A percentile compares a stretch with the other conserved stretches of the same genome.
Conservation (phyloP, 345 rosid genomes). For the Eucalyptus guilfoylei region DNA sequence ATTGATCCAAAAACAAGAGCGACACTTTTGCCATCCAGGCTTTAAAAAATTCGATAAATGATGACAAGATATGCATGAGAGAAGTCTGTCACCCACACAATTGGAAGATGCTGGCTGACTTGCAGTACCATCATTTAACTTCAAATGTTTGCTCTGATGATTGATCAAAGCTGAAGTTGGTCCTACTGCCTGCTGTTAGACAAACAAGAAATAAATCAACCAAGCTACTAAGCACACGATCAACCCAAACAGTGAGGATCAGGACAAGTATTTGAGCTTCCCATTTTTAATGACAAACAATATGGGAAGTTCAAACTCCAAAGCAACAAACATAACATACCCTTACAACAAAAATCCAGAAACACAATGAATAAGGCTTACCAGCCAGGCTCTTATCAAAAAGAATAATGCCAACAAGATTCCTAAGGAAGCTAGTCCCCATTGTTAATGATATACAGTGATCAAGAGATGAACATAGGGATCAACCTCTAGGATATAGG, state of each 20-base stretch:
- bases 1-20: not conserved
- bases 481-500: not conserved
- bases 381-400: not conserved
- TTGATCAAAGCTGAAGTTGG: not conserved
- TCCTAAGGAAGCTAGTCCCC: not conserved
- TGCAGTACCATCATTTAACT: not conserved
- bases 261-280: not conserved
- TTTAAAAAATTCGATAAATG: not conserved
- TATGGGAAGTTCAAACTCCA: not conserved
- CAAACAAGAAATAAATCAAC: not conserved
- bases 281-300: not conserved
- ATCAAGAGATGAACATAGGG: not conserved
- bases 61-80: not conserved
- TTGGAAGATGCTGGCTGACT: not conserved
- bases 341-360: not conserved
- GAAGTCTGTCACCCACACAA: constrained; percentile 2
- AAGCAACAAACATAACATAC: not conserved
- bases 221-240: not conserved
- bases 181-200: not conserved
- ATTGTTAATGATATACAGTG: not conserved
- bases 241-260: not conserved
- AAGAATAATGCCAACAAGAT: not conserved
- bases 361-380: not conserved
- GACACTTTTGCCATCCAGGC: not conserved
- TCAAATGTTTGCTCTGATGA: constrained; percentile 1